Evolutionary conservation across 2,329 filamentous ascomycete genomes (phyloP), one percentile per base, ranked within the genome.

Genomic region (Pseudocercospora fijiensis): DNA sequence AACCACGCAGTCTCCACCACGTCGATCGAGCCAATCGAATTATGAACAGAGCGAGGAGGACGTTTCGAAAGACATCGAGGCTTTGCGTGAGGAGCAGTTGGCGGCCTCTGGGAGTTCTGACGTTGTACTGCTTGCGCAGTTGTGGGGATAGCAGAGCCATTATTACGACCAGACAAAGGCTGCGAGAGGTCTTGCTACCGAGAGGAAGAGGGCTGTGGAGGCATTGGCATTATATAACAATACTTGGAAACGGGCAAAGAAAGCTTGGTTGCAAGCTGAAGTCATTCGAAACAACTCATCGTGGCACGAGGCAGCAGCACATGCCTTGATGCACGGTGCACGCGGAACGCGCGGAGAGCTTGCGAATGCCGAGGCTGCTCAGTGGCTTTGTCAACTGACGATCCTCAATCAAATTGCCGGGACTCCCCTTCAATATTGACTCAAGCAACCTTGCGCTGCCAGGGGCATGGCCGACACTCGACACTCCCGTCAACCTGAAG

Each of bases 41-140:
- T 65, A 97, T 77, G 80, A 98, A 97, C 71, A 96, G 85, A 74
- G 93, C 83, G 78, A 98, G 96, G 72, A 98, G 82, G 64, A 97
- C 82, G 76, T 97, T 96, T 60, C 91, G 90, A 66, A 96, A 74
- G 65, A 72, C 18, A 58, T 76, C 71, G 56, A 74, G 56, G 56
- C 68, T 62, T 22, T 71, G 68, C 28, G 59, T 53, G 55, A 73
- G 64, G 30, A 72, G 63, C 49, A 71, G 64, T 60, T 73, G 71
- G 16, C 70, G 66, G 45, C 66, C 61, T 43, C 58, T 64, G 27
- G 67, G 59, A 18, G 62, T 66, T 49, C 65, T 60, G 45, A 67
- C 56, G 58, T 61, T 66, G 64, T 69, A 70, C 47, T 68, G 65
- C 66, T 69, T 71, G 56, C 67, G 66, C 51, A 73, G 67, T 55